Evolutionary conservation across 345 rosid species (phyloP), one percentile per base, ranked within the genome.

Genomic region (Gossypium ekmanianum): DNA sequence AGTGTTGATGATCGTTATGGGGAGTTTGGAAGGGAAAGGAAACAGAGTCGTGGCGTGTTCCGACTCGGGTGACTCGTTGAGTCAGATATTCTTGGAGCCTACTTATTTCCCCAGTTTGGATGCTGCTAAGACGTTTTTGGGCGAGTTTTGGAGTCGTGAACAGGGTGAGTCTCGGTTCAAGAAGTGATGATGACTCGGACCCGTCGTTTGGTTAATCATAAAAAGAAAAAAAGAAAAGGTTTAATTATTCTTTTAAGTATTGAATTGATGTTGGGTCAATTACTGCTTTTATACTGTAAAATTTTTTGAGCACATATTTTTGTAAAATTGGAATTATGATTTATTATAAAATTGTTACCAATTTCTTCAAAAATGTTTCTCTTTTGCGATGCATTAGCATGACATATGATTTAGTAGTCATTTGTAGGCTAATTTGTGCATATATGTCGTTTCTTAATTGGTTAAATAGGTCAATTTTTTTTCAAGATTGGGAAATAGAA

Each of bases 41-140:
- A 85, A 78, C 71, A 62, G 80, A 64, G 84, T 81, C 27, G 75
- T 79, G 81, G 81, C 76, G 78, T 84, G 81, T 77, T 71, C 73
- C 1, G 92, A 83, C 56, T 24, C 74, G 51, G 76, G 84, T 47
- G 97, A 93, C 82, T 88, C 97, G 22, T 56, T 95, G 84, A 90
- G 89, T 75, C 97, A 85, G 87, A 64, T 93, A 67, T 91, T 92
- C 61, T 84, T 93, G 51, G 99, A 95, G 77, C 94, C 94, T 34
- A 87, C 97, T 47, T 93, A 91, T 80, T 95, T 79, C 61, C 99
- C 99, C 68, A 93, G 98, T 64, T 82, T 95, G 82, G 99, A 95
- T 75, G 98, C 97, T 14, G 99, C 99, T 0, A 95, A 95, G 87
- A 95, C 99, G 9, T 95, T 91, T 62, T 58, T 95, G n/a, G 98